A percentile compares a stretch with the other conserved stretches of the same genome.
Conservation (phyloP, 768 basidiomycete genomes). For the Lentinula sp. region DNA sequence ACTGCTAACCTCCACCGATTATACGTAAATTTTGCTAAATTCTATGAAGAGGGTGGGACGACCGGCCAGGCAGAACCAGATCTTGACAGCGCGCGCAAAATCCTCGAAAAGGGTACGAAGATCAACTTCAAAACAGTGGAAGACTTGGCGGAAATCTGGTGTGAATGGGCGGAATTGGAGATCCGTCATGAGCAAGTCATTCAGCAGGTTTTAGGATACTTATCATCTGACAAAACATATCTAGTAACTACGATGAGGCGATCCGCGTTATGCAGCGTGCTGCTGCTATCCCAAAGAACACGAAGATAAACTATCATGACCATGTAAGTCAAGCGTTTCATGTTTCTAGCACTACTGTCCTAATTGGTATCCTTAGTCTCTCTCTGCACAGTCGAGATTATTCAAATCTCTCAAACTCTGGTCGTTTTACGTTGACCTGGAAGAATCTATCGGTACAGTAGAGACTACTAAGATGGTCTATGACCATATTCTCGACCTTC, state of each 20-base stretch:
- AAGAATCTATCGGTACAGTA: slow-evolving; percentile 93
- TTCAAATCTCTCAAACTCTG: slow-evolving; percentile 98
- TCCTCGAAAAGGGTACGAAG: slow-evolving; percentile 88
- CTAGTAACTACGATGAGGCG: slow-evolving; percentile 93
- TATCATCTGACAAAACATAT: slow-evolving; percentile 10
- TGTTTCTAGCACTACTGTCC: background rate
- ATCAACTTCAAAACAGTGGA: slow-evolving; percentile 94
- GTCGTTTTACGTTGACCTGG: slow-evolving; percentile 98
- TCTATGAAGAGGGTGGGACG: slow-evolving; percentile 93
- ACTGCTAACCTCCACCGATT: slow-evolving; percentile 87
- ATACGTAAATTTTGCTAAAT: slow-evolving; percentile 94
- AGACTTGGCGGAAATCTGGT: slow-evolving; percentile 97
- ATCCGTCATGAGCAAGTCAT: slow-evolving; percentile 82
- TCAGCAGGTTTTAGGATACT: background rate
- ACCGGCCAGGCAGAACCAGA: slow-evolving; percentile 76
- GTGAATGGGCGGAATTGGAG: slow-evolving; percentile 99
- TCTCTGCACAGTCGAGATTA: slow-evolving; percentile 81
- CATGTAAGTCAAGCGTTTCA: slow-evolving; percentile 49
- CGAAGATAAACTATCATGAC: slow-evolving; percentile 90
- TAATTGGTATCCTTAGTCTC: slow-evolving; percentile 37
- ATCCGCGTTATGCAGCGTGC: slow-evolving; percentile 97
- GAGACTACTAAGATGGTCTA: slow-evolving; percentile 90
- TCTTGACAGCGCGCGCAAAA: slow-evolving; percentile 81
- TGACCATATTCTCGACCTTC: slow-evolving; percentile 92
- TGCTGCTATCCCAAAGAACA: slow-evolving; percentile 82